These are phyloP conservation scores for Flammula alnicola DNA, from an alignment of 1,284 basidiomycete species.

Conservation along the genomic window DNA sequence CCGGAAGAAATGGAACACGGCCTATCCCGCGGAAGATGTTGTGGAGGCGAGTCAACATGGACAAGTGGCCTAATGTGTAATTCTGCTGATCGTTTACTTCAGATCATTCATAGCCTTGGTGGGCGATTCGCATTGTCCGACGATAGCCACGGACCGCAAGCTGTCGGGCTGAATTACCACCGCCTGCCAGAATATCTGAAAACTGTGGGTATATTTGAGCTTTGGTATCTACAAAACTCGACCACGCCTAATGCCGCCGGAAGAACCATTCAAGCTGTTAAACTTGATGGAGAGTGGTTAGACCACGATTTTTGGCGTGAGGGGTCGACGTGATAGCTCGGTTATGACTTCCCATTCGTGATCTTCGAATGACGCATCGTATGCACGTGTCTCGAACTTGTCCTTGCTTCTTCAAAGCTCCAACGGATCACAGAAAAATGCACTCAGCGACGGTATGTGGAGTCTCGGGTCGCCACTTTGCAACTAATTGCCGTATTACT, in stretches of 20 bases:
- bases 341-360: conserved; percentile 4
- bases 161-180: too few relatives aligned
- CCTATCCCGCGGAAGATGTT: too few relatives aligned
- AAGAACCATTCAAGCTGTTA: too few relatives aligned
- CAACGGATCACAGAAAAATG: conserved; percentile 23
- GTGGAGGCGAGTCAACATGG: too few relatives aligned
- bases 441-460: conserved; percentile 9
- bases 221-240: too few relatives aligned
- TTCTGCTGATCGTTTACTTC: too few relatives aligned
- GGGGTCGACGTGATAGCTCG: conserved; percentile 18
- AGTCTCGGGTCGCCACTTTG: not conserved
- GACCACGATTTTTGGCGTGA: conserved; percentile 57
- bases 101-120: conserved; percentile 71
- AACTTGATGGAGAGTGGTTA: conserved; percentile 61
- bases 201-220: too few relatives aligned
- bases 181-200: too few relatives aligned
- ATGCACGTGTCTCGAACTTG: too few relatives aligned
- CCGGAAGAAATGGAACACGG: too few relatives aligned
- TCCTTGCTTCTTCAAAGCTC: not conserved
- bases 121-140: conserved; percentile 91
- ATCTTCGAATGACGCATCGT: conserved; percentile 11
- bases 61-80: too few relatives aligned
- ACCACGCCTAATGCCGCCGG: too few relatives aligned
- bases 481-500: conserved; percentile 12
- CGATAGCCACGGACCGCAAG: conserved; percentile 91